A percentile compares a stretch with the other conserved stretches of the same genome.
Evolutionary conservation across 169 alveolate genomes (phyloP).

Genomic region (Plasmodium coatneyi): DNA sequence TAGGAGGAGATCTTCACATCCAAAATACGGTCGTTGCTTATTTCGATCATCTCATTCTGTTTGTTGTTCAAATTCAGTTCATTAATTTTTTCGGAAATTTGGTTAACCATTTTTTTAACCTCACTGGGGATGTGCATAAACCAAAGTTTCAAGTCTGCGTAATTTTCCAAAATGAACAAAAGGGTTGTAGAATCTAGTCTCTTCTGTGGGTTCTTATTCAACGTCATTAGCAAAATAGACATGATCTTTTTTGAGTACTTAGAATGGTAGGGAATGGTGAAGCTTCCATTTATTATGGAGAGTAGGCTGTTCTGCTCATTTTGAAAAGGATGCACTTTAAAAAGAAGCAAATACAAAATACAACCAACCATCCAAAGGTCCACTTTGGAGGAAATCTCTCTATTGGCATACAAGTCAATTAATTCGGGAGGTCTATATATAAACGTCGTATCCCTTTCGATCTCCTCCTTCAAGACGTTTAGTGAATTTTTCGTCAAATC

Average conservation of each 20-base stretch:
- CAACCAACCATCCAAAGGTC: slow-evolving; percentile 94
- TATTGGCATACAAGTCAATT: slow-evolving; percentile 86
- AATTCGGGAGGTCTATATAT: slow-evolving; percentile 94
- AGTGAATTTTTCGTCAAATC: slow-evolving; percentile 54
- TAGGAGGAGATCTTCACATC: slow-evolving; percentile 22
- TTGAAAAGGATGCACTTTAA: slow-evolving; percentile 80
- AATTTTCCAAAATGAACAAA: slow-evolving; percentile 62
- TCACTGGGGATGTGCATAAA: slow-evolving; percentile 30
- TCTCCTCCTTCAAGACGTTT: slow-evolving; percentile 83
- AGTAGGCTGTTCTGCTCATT: slow-evolving; percentile 72
- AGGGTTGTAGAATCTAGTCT: slow-evolving; percentile 63
- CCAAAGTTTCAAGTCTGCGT: slow-evolving; percentile 68
- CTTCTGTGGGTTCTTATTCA: slow-evolving; percentile 50
- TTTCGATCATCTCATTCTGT: slow-evolving; percentile 43
- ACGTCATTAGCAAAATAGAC: slow-evolving; percentile 43
- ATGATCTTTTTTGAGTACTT: slow-evolving; percentile 64
- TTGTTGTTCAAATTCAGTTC: slow-evolving; percentile 55
- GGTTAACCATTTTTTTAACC: slow-evolving; percentile 36
- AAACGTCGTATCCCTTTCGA: slow-evolving; percentile 90
- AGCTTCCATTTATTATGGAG: slow-evolving; percentile 78
- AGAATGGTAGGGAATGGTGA: slow-evolving; percentile 15
- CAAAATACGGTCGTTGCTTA: slow-evolving; percentile 23
- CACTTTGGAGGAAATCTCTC: slow-evolving; percentile 85
- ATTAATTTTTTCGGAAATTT: slow-evolving; percentile 56
- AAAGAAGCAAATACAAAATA: slow-evolving; percentile 84